Conservation (phyloP, 768 basidiomycete genomes). For the Termitomyces sp. region DNA sequence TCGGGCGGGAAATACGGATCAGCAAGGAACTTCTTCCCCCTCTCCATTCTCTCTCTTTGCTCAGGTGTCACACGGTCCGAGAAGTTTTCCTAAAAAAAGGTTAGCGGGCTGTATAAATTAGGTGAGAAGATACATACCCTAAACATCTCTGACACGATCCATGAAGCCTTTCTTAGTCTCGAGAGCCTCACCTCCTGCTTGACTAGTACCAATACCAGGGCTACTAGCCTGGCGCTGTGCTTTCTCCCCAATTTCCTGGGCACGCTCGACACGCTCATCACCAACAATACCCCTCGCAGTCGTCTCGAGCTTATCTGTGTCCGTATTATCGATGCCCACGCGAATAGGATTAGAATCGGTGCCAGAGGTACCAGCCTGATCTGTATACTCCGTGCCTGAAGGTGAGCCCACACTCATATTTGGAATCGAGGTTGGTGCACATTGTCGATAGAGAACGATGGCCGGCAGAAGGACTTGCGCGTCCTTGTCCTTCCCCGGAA, state of each 20-base stretch:
- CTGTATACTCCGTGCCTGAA: background rate
- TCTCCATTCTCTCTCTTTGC: slow-evolving; percentile 59
- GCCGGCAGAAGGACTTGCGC: too few relatives aligned
- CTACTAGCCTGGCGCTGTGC: background rate
- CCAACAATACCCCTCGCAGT: slow-evolving; percentile 6
- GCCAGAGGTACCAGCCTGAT: background rate
- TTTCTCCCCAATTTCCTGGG: slow-evolving; percentile 12
- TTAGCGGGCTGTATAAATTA: too few relatives aligned
- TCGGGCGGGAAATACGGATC: slow-evolving; percentile 91
- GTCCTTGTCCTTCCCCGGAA: too few relatives aligned
- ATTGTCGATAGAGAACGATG: too few relatives aligned
- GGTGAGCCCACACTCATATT: background rate
- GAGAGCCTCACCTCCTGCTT: slow-evolving; percentile 15
- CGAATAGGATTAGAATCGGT: background rate
- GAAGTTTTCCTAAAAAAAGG: slow-evolving; percentile 21
- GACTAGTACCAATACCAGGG: background rate
- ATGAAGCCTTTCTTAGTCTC: slow-evolving; percentile 32
- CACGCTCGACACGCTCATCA: slow-evolving; percentile 12
- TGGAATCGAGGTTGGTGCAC: background rate
- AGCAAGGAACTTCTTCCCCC: slow-evolving; percentile 61
- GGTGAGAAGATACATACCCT: too few relatives aligned
- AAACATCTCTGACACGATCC: slow-evolving; percentile 30
- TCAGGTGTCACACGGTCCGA: slow-evolving; percentile 63
- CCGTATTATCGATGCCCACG: background rate
- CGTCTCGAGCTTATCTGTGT: slow-evolving; percentile 1